phyloP scores from a whole-genome alignment of 768 basidiomycete genomes.

The Megacollybia marginata region DNA sequence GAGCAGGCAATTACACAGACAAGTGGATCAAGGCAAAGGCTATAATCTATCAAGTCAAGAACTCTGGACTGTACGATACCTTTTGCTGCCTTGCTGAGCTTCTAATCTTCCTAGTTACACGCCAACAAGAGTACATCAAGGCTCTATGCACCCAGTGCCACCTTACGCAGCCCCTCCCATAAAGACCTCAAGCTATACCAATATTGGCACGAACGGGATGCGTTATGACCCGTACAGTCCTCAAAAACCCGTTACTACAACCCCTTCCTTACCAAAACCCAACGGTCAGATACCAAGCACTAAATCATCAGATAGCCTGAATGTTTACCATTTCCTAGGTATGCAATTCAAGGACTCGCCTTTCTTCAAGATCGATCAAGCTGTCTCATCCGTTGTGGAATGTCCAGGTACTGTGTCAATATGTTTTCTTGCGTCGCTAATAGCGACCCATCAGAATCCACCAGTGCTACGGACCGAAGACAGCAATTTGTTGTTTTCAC shows the following conservation, averaged over 20 bases:
- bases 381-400: slow-evolving; percentile 57
- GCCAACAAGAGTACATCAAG: not conserved
- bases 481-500: slow-evolving; percentile 54
- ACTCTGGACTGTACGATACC: slow-evolving; percentile 51
- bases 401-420: slow-evolving; percentile 60
- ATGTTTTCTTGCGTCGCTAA: not conserved
- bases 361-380: slow-evolving; percentile 63
- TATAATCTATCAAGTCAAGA: slow-evolving; percentile 61
- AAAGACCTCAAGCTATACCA: not conserved
- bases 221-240: not conserved
- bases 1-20: slow-evolving; percentile 44
- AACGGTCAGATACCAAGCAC: slow-evolving; percentile 10
- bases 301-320: slow-evolving; percentile 21
- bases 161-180: not conserved
- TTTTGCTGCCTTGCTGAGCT: not conserved
- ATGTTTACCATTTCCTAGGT: slow-evolving; percentile 27
- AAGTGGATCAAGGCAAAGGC: slow-evolving; percentile 65
- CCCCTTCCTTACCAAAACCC: slow-evolving; percentile 27
- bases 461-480: slow-evolving; percentile 70
- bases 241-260: not conserved
- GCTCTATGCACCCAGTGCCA: not conserved
- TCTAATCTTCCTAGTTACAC: not conserved
- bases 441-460: slow-evolving; percentile 48
- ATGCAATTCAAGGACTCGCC: slow-evolving; percentile 79
- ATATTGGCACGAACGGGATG: not conserved